Base-by-base conservation (phyloP, 495 filamentous ascomycete genomes). In the Gamarada debralockiae region DNA sequence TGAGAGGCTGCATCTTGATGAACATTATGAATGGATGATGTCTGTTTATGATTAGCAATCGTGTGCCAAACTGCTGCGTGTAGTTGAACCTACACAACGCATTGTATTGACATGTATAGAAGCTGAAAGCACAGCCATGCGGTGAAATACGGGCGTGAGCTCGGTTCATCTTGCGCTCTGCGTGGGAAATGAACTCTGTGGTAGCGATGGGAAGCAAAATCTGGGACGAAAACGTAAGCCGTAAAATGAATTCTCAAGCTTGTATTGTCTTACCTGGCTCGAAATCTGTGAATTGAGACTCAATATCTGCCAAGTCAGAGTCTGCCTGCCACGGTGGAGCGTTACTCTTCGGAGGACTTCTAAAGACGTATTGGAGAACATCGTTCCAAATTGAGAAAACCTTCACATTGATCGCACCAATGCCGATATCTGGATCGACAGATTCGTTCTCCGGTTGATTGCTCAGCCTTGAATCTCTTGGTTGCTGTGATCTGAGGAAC, bases 1-100 rank as follows among this genome's bases (percentile, higher is more conserved):
- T 53, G 15, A 53, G 39, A 38, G 43, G 50, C 15, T 53, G 50
- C 7, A 53, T 20, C 44, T 53, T 53, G n/a, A 46, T 53, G 50
- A 53, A 53, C 50, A 53, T 53, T n/a, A 53, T 46, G 40, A 53
- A 53, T 15, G 50, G 50, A 46, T 53, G 50, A 20, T 53, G 50
- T 45, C 50, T 53, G 18, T 31, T 9, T 9, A 5, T 23, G 13
- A 18, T 53, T 15, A 53, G 41, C 34, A 21, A 27, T n/a, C 8
- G 12, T 10, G 12, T 33, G 5, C 17, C 9, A 14, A 36, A 14
- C 4, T 34, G 6, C 22, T 22, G 14, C 33, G 37, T 17, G 3
- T 6, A 27, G n/a, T 29, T 20, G 5, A n/a, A 15, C 49, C 6
- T 43, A 53, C 50, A 53, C 31, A 40, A 39, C 43, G 17, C 50